Evolutionary conservation across 1,284 basidiomycete genomes (phyloP).

Genomic region (Cutaneotrichosporon cutaneum): DNA sequence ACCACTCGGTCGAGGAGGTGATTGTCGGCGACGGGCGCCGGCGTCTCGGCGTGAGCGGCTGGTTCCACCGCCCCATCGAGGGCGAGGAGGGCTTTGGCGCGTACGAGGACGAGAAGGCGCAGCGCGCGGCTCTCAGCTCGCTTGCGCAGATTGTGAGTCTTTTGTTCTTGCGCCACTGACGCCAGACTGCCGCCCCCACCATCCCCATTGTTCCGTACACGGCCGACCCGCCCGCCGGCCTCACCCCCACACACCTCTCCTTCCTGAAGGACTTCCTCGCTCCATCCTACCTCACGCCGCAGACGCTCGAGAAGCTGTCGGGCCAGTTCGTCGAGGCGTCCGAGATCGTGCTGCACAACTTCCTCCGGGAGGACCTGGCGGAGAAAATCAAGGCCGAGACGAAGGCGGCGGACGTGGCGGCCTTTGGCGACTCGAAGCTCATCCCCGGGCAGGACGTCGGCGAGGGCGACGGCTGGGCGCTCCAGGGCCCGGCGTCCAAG

Average conservation of each 20-base stretch:
- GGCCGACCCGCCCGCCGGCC: constrained; percentile 50
- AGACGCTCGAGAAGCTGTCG: constrained; percentile 77
- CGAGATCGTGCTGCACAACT: constrained; percentile 83
- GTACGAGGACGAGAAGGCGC: constrained; percentile 64
- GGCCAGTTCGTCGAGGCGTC: constrained; percentile 84
- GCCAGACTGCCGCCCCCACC: constrained; percentile 61
- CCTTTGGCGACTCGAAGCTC: constrained; percentile 48
- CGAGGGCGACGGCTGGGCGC: constrained; percentile 63
- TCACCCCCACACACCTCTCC: constrained; percentile 63
- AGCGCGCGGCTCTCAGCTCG: constrained; percentile 62
- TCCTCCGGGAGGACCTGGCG: constrained; percentile 70
- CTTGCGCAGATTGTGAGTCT: constrained; percentile 51
- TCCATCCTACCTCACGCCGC: constrained; percentile 80
- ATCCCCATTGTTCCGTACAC: constrained; percentile 50
- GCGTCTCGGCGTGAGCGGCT: constrained; percentile 87
- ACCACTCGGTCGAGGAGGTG: constrained; percentile 97
- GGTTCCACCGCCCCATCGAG: constrained; percentile 91
- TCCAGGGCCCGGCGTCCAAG: constrained; percentile 88
- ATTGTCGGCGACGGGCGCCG: constrained; percentile 72
- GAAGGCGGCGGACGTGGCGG: constrained; percentile 64
- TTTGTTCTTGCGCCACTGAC: constrained; percentile 31
- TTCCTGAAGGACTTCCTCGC: constrained; percentile 83
- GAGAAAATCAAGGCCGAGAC: constrained; percentile 66
- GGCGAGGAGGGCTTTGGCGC: constrained; percentile 82
- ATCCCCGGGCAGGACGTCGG: constrained; percentile 64